Percentiles rank a stretch among this genome's conserved stretches.
phyloP scores from a whole-genome alignment of 805 yeast genomes.

The Diddensiella caesifluorescens region DNA sequence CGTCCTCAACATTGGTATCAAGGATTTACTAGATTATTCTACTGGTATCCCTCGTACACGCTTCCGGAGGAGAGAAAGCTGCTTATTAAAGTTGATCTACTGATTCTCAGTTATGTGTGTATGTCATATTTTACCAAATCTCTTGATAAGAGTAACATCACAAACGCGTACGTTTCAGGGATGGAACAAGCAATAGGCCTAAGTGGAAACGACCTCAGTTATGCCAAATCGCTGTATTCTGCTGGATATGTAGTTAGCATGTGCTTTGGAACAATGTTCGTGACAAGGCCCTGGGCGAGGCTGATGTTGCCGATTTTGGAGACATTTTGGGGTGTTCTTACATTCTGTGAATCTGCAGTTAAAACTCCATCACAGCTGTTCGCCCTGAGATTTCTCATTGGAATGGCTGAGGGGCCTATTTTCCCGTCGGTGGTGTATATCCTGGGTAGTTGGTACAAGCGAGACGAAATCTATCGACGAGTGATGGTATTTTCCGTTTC shows the following conservation, averaged over 20 bases:
- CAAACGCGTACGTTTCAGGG: constrained; percentile 53
- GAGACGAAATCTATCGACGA: constrained; percentile 40
- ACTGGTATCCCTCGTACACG: constrained; percentile 31
- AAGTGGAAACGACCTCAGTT: constrained; percentile 42
- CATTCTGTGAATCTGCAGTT: constrained; percentile 34
- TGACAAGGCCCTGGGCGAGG: constrained; percentile 34
- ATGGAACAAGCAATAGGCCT: constrained; percentile 44
- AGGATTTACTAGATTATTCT: constrained; percentile 24
- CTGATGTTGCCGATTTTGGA: constrained; percentile 34
- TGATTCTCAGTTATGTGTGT: constrained; percentile 32
- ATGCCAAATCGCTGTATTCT: constrained; percentile 39
- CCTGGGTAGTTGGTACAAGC: constrained; percentile 43
- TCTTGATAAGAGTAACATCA: constrained; percentile 45
- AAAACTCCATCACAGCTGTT: constrained; percentile 32
- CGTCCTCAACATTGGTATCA: constrained; percentile 26
- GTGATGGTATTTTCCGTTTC: constrained; percentile 39
- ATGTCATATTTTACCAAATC: constrained; percentile 43
- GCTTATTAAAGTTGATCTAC: constrained; percentile 33
- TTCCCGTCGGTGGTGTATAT: constrained; percentile 40
- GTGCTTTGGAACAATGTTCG: constrained; percentile 36
- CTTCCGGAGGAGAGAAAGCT: constrained; percentile 28
- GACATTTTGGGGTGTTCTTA: constrained; percentile 36
- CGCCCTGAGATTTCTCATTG: constrained; percentile 41
- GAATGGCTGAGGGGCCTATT: constrained; percentile 41
- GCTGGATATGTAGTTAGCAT: constrained; percentile 47